Percentiles rank a stretch among this genome's conserved stretches.
These are phyloP conservation scores for Aspergillus luchuensis DNA, from an alignment of 2,329 filamentous ascomycete genomes.

Conservation along the genomic window DNA sequence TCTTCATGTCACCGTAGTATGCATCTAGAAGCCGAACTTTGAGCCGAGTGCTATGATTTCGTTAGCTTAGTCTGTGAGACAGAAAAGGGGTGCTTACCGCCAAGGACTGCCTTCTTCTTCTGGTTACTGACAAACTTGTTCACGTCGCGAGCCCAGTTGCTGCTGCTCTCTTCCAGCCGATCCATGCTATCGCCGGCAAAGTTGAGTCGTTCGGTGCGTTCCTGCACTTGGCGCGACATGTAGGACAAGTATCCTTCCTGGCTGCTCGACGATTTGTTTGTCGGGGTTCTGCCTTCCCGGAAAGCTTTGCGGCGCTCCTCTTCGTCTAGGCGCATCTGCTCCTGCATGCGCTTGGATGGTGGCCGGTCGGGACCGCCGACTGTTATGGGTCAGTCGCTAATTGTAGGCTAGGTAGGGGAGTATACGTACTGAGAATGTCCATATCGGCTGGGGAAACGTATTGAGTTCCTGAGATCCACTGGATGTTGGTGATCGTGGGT, in stretches of 20 bases:
- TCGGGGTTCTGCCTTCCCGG: conserved; percentile 40
- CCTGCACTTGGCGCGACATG: conserved; percentile 81
- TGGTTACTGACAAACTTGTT: conserved; percentile 83
- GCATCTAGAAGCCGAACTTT: conserved; percentile 45
- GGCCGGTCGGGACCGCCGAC: conserved; percentile 85
- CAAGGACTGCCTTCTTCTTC: conserved; percentile 80
- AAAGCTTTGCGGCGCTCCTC: conserved; percentile 51
- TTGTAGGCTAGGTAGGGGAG: neutral
- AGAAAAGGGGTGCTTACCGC: conserved; percentile 47
- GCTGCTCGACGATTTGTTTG: conserved; percentile 38
- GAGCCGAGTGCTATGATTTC: conserved; percentile 39
- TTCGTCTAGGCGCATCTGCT: conserved; percentile 74
- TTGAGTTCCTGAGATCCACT: conserved; percentile 96
- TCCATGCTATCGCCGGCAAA: conserved; percentile 85
- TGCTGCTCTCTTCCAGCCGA: conserved; percentile 75
- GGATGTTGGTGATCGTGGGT: conserved; percentile 90
- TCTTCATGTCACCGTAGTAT: neutral
- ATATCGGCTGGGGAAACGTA: conserved; percentile 84
- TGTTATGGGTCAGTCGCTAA: conserved; percentile 22
- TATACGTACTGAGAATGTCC: conserved; percentile 69
- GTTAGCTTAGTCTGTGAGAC: conserved; percentile 8
- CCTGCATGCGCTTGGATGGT: conserved; percentile 83
- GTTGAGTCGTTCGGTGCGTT: conserved; percentile 83
- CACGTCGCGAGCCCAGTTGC: conserved; percentile 83
- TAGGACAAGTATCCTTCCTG: conserved; percentile 75